phyloP scores from a whole-genome alignment of 2,329 filamentous ascomycete genomes.

The Aphanoascus verrucosus region DNA sequence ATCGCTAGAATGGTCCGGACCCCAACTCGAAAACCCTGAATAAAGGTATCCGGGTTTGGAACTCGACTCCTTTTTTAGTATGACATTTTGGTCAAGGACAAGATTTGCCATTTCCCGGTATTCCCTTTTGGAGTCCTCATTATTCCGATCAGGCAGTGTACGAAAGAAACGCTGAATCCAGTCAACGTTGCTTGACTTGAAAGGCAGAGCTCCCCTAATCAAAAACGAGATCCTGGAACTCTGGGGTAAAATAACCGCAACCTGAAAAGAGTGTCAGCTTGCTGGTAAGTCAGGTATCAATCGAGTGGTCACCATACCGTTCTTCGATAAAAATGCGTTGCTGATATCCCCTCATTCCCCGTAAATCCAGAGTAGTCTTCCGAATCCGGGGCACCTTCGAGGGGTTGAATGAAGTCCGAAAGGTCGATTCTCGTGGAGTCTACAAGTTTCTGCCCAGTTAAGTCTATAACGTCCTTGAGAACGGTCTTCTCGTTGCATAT shows the following conservation, averaged over 20 bases:
- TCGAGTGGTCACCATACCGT: slow-evolving; percentile 16
- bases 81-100: neutral
- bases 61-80: neutral
- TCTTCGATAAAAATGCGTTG: slow-evolving; percentile 20
- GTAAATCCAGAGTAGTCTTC: slow-evolving; percentile 20
- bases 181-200: neutral
- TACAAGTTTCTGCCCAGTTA: slow-evolving; percentile 8
- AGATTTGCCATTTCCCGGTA: neutral
- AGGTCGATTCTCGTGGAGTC: slow-evolving; percentile 5
- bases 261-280: neutral
- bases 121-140: neutral
- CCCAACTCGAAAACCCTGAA: too few species aligned
- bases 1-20: neutral
- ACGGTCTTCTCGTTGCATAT: neutral
- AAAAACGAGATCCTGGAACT: neutral
- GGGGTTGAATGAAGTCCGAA: slow-evolving; percentile 12
- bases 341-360: slow-evolving; percentile 21
- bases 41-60: too few species aligned
- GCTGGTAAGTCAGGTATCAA: neutral
- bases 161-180: neutral
- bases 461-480: slow-evolving; percentile 7
- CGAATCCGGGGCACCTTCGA: slow-evolving; percentile 17
- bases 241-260: neutral
- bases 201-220: neutral
- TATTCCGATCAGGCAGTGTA: neutral